Evolutionary conservation across 192 early-diverging fungal species (phyloP).

Genomic region (Lobosporangium transversale): DNA sequence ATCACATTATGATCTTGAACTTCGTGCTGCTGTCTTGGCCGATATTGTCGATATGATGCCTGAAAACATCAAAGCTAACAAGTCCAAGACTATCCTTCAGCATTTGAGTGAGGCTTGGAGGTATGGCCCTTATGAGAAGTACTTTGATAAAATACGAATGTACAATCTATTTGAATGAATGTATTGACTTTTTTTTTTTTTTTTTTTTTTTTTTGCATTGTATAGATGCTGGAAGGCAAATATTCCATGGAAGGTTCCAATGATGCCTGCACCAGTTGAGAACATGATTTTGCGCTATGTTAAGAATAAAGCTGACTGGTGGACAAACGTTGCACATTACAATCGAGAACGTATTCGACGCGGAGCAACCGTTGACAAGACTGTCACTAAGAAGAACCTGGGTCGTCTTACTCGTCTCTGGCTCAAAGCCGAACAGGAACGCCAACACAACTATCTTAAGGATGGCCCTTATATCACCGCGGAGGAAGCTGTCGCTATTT

Average conservation of each 20-base stretch:
- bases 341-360: conserved; percentile 98
- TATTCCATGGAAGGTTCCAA: conserved; percentile 99
- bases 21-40: conserved; percentile 98
- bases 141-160: too few relatives aligned
- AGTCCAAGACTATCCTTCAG: conserved; percentile 94
- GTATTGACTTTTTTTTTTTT: background rate
- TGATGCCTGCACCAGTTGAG: conserved; percentile 96
- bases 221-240: conserved; percentile 94
- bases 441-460: conserved; percentile 98
- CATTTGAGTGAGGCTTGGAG: conserved; percentile 97
- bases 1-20: conserved; percentile 97
- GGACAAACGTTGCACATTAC: conserved; percentile 98
- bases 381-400: conserved; percentile 97
- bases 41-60: conserved; percentile 99
- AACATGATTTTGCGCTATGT: conserved; percentile 99
- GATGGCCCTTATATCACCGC: conserved; percentile 98
- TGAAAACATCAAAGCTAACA: conserved; percentile 96
- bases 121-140: too few relatives aligned
- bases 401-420: conserved; percentile 97
- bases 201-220: background rate
- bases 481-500: conserved; percentile 98
- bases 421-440: conserved; percentile 99
- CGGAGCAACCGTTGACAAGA: conserved; percentile 99
- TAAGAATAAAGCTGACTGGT: conserved; percentile 99
- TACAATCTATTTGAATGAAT: too few relatives aligned